These are phyloP conservation scores for Puya raimondii DNA, from an alignment of 176 grass and related monocot species.

Conservation along the genomic window DNA sequence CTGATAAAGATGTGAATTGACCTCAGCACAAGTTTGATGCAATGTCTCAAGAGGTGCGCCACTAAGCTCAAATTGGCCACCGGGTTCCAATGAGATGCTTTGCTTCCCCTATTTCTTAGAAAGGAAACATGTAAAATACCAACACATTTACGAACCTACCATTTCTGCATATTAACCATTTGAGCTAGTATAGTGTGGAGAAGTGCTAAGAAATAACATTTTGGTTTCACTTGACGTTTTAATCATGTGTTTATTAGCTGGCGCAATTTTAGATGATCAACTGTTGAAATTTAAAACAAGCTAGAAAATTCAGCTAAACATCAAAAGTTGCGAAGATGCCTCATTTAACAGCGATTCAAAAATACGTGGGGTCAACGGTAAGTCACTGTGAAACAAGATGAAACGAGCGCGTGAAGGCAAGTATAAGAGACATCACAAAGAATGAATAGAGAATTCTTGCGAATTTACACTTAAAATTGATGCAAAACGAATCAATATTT, in stretches of 20 bases:
- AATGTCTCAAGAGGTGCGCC: constrained; percentile 88
- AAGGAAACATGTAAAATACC: constrained; percentile 1
- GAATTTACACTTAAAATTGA: no score
- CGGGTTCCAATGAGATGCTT: constrained; percentile 91
- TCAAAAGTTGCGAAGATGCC: no score
- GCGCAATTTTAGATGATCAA: neutral
- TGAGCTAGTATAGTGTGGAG: no score
- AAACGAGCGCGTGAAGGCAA: neutral
- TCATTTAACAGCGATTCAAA: no score
- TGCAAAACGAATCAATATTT: no score
- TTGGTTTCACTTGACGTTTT: neutral
- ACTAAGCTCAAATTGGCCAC: constrained; percentile 98
- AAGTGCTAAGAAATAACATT: no score
- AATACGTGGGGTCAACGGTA: no score
- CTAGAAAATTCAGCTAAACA: neutral
- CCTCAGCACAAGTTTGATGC: constrained; percentile 96
- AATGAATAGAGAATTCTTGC: neutral
- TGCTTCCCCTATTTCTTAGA: constrained; percentile 53
- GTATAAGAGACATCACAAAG: neutral
- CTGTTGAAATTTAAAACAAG: neutral
- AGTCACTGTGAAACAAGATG: no score
- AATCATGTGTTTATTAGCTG: no score
- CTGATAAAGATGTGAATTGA: constrained; percentile 99
- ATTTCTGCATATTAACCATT: no score
- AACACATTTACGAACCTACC: neutral